Evolutionary conservation across 148 eudicot species (phyloP), one percentile per base, ranked within the genome.

Genomic region (Silene latifolia): DNA sequence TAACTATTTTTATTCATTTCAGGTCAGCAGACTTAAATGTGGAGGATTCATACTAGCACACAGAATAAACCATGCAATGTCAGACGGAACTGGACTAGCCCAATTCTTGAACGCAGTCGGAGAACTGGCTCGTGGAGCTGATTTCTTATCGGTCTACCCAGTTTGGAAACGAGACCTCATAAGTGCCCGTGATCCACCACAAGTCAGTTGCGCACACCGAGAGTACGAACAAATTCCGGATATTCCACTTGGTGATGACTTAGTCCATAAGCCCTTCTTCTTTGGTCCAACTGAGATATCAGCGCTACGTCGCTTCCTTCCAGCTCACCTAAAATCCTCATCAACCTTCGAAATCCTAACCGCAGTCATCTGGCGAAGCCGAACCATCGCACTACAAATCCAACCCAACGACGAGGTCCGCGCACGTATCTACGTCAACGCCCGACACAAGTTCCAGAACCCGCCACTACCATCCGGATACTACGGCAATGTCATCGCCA

Each of bases 121-220:
- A 1, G 85, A 84, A 20, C 18, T 82, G 2, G 80, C 85, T 5
- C 85, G 79, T 60, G 87, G 82, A 5, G 78, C 74, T 0, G 10
- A 13, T 0, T 42, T 59, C 0, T 75, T 78, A 0, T 76, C 85
- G 5, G 48, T 74, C 11, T 27, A 58, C 14, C 87, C 87, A 0
- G 79, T 77, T 21, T 84, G 87, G 87, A 76, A 84, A 10, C 80
- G 87, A 0, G 74, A 79, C n/a, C 85, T 71, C 21, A 72, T 84
- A 0, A 17, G 75, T 13, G 85, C 87, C 2, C 79, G 85, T 1
- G 63, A 73, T 27, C 81, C 80, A 3, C 85, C 87, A 3, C 71
- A 42, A 1, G 64, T 71, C 21, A 81, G 79, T 20, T 79, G 80
- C 62, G 53, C 54, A 14, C 87, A 79, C 57, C 76, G 32, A 2